These are phyloP conservation scores for Cantharellus anzutake DNA, from an alignment of 768 basidiomycete genomes.

Conservation along the genomic window DNA sequence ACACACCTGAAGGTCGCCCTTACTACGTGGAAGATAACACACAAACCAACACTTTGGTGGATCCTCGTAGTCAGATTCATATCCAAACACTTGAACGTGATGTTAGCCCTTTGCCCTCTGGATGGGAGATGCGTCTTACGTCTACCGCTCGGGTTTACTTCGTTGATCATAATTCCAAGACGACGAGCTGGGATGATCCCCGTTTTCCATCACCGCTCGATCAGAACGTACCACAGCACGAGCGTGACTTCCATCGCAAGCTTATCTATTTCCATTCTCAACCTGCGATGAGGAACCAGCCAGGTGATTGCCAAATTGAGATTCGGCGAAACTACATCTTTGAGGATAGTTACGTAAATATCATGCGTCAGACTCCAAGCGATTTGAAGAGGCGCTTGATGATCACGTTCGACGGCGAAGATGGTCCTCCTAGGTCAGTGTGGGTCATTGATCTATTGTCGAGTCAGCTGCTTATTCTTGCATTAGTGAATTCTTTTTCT, in stretches of 20 bases:
- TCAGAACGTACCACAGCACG: conserved; percentile 59
- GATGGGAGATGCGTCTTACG: conserved; percentile 99
- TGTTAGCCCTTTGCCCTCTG: conserved; percentile 90
- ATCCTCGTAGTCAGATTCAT: conserved; percentile 90
- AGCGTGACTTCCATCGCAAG: conserved; percentile 56
- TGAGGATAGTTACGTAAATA: conserved; percentile 70
- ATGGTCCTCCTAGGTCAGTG: too few relatives aligned
- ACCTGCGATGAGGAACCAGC: conserved; percentile 55
- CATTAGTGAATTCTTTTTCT: conserved; percentile 72
- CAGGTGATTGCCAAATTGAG: conserved; percentile 77
- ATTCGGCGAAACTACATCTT: conserved; percentile 61
- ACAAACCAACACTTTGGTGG: conserved; percentile 99
- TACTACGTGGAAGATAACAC: conserved; percentile 99
- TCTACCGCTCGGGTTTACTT: conserved; percentile 97
- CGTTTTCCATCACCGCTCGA: conserved; percentile 88
- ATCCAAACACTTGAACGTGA: conserved; percentile 92
- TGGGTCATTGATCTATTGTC: too few relatives aligned
- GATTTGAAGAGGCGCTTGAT: conserved; percentile 53
- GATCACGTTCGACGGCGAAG: conserved; percentile 63
- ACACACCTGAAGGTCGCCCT: conserved; percentile 93
- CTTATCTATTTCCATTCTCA: conserved; percentile 86
- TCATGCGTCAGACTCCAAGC: conserved; percentile 61
- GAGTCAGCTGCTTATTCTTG: conserved; percentile 6
- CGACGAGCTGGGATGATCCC: conserved; percentile 99
- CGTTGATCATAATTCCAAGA: conserved; percentile 99